Conservation (phyloP, 495 filamentous ascomycete species). For the Talaromyces liani region DNA sequence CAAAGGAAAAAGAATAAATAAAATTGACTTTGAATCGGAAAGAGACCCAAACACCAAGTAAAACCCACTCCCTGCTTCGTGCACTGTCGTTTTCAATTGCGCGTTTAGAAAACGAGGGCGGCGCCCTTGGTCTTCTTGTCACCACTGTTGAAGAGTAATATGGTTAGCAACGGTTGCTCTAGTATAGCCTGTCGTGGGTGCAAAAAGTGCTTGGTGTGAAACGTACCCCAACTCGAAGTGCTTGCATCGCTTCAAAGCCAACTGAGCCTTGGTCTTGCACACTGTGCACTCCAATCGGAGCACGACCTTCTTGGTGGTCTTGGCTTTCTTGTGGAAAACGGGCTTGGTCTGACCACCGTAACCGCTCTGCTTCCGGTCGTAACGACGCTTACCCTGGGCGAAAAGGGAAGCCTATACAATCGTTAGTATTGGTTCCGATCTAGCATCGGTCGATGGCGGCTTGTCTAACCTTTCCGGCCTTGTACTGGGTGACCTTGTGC, state of each 20-base stretch:
- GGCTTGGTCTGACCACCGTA: conserved; percentile 99
- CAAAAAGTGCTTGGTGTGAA: neutral
- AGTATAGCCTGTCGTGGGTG: neutral
- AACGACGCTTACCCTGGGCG: conserved; percentile 99
- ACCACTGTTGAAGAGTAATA: conserved; percentile 59
- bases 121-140: conserved; percentile 99
- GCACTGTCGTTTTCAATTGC: neutral
- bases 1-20: neutral
- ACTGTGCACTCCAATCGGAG: conserved; percentile 89
- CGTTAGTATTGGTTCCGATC: conserved; percentile 17
- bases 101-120: conserved; percentile 89
- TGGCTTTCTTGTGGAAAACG: conserved; percentile 99
- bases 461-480: conserved; percentile 73
- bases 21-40: conserved; percentile 4
- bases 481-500: conserved; percentile 97
- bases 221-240: conserved; percentile 98
- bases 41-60: conserved; percentile 7
- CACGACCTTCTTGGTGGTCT: conserved; percentile 99
- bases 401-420: conserved; percentile 70
- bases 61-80: conserved; percentile 7
- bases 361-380: conserved; percentile 98
- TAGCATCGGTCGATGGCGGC: neutral
- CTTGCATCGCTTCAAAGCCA: conserved; percentile 98
- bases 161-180: conserved; percentile 16
- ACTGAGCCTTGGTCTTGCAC: conserved; percentile 98